phyloP scores from a whole-genome alignment of 768 basidiomycete species.

The Lentinus brumalis region DNA sequence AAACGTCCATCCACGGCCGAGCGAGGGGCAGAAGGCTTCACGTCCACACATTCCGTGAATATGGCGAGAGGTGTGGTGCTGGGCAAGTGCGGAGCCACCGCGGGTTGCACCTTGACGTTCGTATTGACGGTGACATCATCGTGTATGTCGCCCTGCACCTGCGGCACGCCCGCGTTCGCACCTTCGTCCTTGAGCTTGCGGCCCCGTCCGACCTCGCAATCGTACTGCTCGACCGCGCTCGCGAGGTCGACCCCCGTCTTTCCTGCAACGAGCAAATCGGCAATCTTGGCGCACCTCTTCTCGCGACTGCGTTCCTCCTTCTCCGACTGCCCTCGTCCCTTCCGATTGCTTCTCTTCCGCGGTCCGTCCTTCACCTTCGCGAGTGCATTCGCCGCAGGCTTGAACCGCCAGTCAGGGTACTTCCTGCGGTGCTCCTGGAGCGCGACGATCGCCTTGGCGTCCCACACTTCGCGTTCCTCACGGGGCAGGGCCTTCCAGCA shows the following conservation, averaged over 20 bases:
- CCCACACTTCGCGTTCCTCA: slow-evolving; percentile 74
- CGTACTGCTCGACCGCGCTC: slow-evolving; percentile 64
- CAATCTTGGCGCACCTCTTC: slow-evolving; percentile 67
- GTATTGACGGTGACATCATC: not conserved
- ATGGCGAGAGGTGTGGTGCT: not conserved
- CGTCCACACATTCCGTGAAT: slow-evolving; percentile 1
- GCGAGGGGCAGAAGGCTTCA: slow-evolving; percentile 6
- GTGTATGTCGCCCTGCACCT: slow-evolving; percentile 15
- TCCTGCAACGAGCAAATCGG: slow-evolving; percentile 64
- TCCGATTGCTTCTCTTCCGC: slow-evolving; percentile 35
- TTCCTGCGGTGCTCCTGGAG: slow-evolving; percentile 71
- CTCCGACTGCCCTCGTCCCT: slow-evolving; percentile 37
- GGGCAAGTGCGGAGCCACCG: slow-evolving; percentile 1
- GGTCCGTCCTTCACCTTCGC: slow-evolving; percentile 46
- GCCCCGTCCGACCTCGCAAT: slow-evolving; percentile 30
- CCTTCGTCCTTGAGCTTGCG: slow-evolving; percentile 31
- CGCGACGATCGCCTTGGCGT: slow-evolving; percentile 69
- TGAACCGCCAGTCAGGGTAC: slow-evolving; percentile 84
- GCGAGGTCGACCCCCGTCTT: slow-evolving; percentile 66
- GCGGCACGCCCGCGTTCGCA: slow-evolving; percentile 9
- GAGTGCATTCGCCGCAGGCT: slow-evolving; percentile 57
- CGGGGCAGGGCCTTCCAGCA: slow-evolving; percentile 73
- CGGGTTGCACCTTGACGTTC: slow-evolving; percentile 13
- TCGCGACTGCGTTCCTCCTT: slow-evolving; percentile 52
- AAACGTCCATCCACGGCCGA: slow-evolving; percentile 34